Base-by-base conservation (phyloP, 2,329 filamentous ascomycete species). In the Ceratocystis destructans region DNA sequence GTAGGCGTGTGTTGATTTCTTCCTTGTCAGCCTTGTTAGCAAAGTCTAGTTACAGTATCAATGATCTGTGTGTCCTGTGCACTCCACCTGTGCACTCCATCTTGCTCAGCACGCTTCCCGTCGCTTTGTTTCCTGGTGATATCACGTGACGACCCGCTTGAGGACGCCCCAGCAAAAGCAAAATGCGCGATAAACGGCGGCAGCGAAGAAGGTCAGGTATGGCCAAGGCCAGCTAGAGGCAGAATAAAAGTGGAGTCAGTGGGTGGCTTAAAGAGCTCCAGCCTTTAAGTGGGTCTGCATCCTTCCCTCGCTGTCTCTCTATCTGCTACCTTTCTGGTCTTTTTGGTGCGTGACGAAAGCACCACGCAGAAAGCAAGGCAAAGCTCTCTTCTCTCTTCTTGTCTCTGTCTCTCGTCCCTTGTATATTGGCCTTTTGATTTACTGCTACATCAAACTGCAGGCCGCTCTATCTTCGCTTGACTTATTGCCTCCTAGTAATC, bases 171-270 rank as follows among this genome's bases (percentile, higher is more conserved):
- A 15, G 48, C 48, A 22, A 61, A 37, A 67, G 68, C 57, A 71
- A 73, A 68, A 59, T 59, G 55, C 55, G 55, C 55, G 28, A 59
- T 59, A 59, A 59, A 59, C 55, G 55, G 55, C 55, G 28, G 28
- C 55, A n/a, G 25, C 53, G 25, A 57, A 59, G 37, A 41, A 41
- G 37, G 37, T 15, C 28, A 33, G 28, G 15, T 17, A 33, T 55
- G 22, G 22, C 50, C 22, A 28, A 55, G 50, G 50, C 22, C 22
- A 25, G 25, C 25, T 25, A 55, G 50, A 25, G 50, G 50, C 50
- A 55, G 25, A 25, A 55, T 20, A 55, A 28, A 55, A 25, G 50
- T 25, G 25, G 20, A 55, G 25, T 15, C 20, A 48, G 17, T 59
- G 55, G 25, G 31, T 59, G 55, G 15, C 55, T 37, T 59, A 31